Percentiles rank a stretch among this genome's conserved stretches.
Evolutionary conservation across 1,284 basidiomycete genomes (phyloP).

Genomic region (Mycena citricolor): DNA sequence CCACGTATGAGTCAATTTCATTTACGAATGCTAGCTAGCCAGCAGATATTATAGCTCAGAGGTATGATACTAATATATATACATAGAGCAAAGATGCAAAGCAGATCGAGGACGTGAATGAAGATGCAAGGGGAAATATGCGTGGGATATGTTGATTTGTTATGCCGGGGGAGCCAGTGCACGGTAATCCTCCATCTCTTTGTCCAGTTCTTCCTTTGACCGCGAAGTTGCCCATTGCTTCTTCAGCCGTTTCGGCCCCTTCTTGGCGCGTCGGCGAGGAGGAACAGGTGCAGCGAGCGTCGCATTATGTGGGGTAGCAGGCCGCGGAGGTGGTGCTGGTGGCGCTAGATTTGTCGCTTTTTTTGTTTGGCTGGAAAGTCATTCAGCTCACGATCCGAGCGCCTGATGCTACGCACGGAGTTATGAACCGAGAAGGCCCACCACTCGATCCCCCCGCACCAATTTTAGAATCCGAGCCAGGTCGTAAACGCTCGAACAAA

Average conservation of each 20-base stretch:
- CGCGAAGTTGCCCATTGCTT: slow-evolving; percentile 39
- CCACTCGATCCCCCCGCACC: slow-evolving; percentile 30
- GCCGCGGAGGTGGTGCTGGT: slow-evolving; percentile 24
- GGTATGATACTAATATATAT: too few relatives aligned
- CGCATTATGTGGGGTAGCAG: slow-evolving; percentile 24
- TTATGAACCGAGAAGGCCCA: too few relatives aligned
- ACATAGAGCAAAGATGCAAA: too few relatives aligned
- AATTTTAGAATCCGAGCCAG: slow-evolving; percentile 27
- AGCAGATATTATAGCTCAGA: too few relatives aligned
- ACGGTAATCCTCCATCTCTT: slow-evolving; percentile 73
- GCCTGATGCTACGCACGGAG: too few relatives aligned
- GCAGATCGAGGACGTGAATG: too few relatives aligned
- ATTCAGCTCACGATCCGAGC: too few relatives aligned
- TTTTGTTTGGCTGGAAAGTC: slow-evolving; percentile 5
- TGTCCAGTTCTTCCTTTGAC: slow-evolving; percentile 55
- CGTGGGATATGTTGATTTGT: too few relatives aligned
- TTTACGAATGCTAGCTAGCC: too few relatives aligned
- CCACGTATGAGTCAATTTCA: too few relatives aligned
- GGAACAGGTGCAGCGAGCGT: slow-evolving; percentile 25
- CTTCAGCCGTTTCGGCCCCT: slow-evolving; percentile 64
- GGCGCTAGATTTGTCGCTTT: slow-evolving; percentile 18
- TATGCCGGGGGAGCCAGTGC: slow-evolving; percentile 34
- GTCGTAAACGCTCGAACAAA: slow-evolving; percentile 24
- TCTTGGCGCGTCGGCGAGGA: slow-evolving; percentile 47
- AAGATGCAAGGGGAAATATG: too few relatives aligned